Percentiles rank a stretch among this genome's conserved stretches.
phyloP scores from a whole-genome alignment of 2,329 filamentous ascomycete species.

The Trichoderma aggressivum region DNA sequence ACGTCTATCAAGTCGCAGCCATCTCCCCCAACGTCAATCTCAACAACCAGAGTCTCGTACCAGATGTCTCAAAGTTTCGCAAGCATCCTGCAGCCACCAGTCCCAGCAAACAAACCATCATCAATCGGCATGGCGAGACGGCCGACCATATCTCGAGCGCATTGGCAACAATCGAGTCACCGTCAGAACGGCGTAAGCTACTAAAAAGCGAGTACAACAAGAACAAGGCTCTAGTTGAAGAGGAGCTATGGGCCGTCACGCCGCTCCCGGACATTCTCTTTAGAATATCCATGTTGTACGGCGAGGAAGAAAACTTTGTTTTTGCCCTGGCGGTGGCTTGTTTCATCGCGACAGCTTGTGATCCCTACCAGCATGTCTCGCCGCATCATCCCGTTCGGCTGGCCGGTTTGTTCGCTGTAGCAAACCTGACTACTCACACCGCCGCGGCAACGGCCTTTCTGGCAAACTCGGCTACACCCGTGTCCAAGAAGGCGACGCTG shows the following conservation, averaged over 20 bases:
- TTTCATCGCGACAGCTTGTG: constrained; percentile 45
- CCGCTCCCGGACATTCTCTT: constrained; percentile 45
- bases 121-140: constrained; percentile 25
- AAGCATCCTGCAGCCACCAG: constrained; percentile 28
- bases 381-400: constrained; percentile 50
- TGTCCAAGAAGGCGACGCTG: constrained; percentile 24
- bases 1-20: constrained; percentile 49
- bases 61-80: constrained; percentile 35
- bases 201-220: constrained; percentile 26
- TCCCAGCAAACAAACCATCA: constrained; percentile 20
- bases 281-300: constrained; percentile 45
- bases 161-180: constrained; percentile 23
- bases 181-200: constrained; percentile 27
- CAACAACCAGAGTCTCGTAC: constrained; percentile 45
- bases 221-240: constrained; percentile 26
- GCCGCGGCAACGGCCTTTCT: constrained; percentile 38
- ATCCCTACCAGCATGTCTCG: constrained; percentile 49
- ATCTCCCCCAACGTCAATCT: constrained; percentile 39
- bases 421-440: constrained; percentile 51
- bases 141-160: constrained; percentile 30
- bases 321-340: constrained; percentile 46
- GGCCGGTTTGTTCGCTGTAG: constrained; percentile 50
- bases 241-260: constrained; percentile 46
- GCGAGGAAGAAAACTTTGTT: constrained; percentile 40
- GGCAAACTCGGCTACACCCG: constrained; percentile 26